Conservation (phyloP, 2,329 filamentous ascomycete species). For the Trichoderma harzianum region DNA sequence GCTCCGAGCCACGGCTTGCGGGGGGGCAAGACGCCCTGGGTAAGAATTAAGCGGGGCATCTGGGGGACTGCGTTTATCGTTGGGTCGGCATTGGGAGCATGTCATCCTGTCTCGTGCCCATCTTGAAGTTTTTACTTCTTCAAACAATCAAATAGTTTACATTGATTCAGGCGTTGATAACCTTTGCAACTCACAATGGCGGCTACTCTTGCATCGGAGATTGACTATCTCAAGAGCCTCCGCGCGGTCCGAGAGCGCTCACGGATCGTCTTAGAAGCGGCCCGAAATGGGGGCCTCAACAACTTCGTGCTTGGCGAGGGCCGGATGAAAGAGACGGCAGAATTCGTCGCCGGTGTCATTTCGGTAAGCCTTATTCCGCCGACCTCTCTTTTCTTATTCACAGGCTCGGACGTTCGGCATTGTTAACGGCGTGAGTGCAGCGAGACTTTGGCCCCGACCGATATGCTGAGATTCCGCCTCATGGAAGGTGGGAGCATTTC, state of each 20-base stretch:
- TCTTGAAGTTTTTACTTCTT: not conserved
- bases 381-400: not conserved
- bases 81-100: slow-evolving; percentile 12
- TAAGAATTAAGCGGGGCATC: slow-evolving; percentile 4
- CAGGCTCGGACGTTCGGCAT: not conserved
- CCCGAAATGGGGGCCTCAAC: slow-evolving; percentile 37
- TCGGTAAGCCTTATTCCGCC: slow-evolving; percentile 29
- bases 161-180: not conserved
- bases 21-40: not conserved
- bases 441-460: slow-evolving; percentile 49
- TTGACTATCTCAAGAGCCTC: slow-evolving; percentile 35
- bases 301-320: slow-evolving; percentile 42
- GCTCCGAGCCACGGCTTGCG: slow-evolving; percentile 3
- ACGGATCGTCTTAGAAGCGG: slow-evolving; percentile 32
- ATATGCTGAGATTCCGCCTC: slow-evolving; percentile 48
- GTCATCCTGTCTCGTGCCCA: not conserved
- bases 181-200: not conserved
- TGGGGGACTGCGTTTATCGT: not conserved
- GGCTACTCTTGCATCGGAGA: not conserved
- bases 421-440: slow-evolving; percentile 28
- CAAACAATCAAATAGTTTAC: not conserved
- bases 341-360: slow-evolving; percentile 43
- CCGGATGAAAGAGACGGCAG: slow-evolving; percentile 37
- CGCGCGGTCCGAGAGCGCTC: slow-evolving; percentile 37
- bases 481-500: slow-evolving; percentile 62